Evolutionary conservation across 2,329 filamentous ascomycete genomes (phyloP).

Genomic region (Cercospora sp.): DNA sequence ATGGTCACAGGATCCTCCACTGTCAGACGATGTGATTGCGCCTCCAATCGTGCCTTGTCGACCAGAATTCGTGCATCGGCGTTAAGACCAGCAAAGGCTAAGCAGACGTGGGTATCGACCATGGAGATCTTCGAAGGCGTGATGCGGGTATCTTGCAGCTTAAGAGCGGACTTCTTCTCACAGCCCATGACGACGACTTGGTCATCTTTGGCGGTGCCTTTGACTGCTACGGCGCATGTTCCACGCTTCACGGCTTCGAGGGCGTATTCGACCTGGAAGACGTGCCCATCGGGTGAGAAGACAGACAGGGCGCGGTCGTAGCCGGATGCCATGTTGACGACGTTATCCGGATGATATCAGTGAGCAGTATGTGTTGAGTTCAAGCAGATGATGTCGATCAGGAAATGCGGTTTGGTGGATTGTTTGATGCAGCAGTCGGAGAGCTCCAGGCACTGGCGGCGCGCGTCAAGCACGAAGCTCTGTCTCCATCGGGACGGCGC

Average conservation of each 20-base stretch:
- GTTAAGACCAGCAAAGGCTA: constrained; percentile 95
- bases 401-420: constrained; percentile 6
- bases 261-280: constrained; percentile 99
- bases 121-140: constrained; percentile 98
- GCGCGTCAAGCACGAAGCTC: constrained; percentile 1
- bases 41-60: constrained; percentile 96
- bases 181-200: constrained; percentile 89
- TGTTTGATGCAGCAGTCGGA: constrained; percentile 12
- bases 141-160: constrained; percentile 98
- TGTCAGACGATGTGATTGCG: constrained; percentile 93
- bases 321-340: constrained; percentile 75
- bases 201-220: constrained; percentile 67
- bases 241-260: constrained; percentile 98
- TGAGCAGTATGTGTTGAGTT: background rate
- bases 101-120: constrained; percentile 91
- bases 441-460: constrained; percentile 18
- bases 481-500: background rate
- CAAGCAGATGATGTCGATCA: background rate
- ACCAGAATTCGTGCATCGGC: constrained; percentile 97
- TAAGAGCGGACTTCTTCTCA: constrained; percentile 98
- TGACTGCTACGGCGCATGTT: constrained; percentile 98
- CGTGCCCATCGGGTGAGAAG: constrained; percentile 98
- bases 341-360: background rate
- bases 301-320: constrained; percentile 99
- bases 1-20: constrained; percentile 97